Evolutionary conservation across 805 yeast species (phyloP).

Genomic region (Yarrowia porcina): DNA sequence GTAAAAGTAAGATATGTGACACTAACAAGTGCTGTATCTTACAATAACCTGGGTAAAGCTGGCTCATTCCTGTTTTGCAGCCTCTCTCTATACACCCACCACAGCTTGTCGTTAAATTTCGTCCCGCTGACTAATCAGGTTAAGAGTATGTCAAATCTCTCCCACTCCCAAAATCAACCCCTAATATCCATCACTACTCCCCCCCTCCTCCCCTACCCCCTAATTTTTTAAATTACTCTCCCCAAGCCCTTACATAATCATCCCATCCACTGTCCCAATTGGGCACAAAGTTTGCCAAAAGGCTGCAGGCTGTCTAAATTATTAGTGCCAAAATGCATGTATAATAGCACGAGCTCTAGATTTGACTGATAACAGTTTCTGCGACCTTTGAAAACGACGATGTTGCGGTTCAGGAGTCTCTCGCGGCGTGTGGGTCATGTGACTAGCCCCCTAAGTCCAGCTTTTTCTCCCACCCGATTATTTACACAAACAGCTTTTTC

Average conservation of each 20-base stretch:
- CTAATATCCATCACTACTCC: too few species aligned
- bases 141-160: background rate
- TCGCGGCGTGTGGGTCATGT: background rate
- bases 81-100: too few species aligned
- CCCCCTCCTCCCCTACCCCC: too few species aligned
- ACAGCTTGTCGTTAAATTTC: too few species aligned
- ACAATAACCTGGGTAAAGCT: too few species aligned
- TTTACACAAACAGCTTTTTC: background rate
- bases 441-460: too few species aligned
- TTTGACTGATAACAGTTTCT: background rate
- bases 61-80: too few species aligned
- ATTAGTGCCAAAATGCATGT: background rate
- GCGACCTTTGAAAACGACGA: background rate
- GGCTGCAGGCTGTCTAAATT: background rate
- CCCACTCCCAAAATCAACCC: background rate
- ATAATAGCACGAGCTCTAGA: background rate
- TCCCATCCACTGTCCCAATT: constrained; percentile 3
- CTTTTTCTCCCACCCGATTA: too few species aligned
- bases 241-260: background rate
- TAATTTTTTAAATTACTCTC: background rate
- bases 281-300: background rate
- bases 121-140: background rate
- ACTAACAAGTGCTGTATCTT: too few species aligned
- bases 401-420: background rate
- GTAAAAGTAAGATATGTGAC: too few species aligned